phyloP scores from a whole-genome alignment of 495 filamentous ascomycete genomes.

The Penicillium arizonense region DNA sequence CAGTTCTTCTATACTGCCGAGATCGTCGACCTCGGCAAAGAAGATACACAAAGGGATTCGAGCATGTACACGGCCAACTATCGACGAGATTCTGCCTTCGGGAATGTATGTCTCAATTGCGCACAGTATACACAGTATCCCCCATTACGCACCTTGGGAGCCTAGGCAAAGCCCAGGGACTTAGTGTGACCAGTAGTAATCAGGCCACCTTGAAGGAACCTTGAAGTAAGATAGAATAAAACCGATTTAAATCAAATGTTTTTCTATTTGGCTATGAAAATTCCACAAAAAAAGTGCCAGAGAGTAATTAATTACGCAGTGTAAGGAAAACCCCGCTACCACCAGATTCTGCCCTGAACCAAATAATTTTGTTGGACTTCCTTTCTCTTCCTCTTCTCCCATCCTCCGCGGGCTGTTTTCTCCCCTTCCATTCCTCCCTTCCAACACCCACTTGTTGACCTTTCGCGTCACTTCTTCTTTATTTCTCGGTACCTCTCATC shows the following conservation, averaged over 20 bases:
- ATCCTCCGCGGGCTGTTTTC: constrained; percentile 17
- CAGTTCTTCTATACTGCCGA: neutral
- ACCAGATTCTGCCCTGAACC: constrained; percentile 13
- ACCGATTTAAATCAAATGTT: too few species aligned
- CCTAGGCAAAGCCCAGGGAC: too few species aligned
- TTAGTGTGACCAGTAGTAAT: too few species aligned
- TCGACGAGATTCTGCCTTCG: neutral
- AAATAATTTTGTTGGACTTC: constrained; percentile 20
- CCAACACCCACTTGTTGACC: constrained; percentile 8
- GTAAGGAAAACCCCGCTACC: constrained; percentile 23
- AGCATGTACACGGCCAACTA: neutral
- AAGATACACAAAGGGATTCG: neutral
- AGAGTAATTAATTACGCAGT: constrained; percentile 8
- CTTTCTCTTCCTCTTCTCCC: constrained; percentile 21
- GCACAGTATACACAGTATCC: too few species aligned
- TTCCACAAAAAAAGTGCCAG: constrained; percentile 15
- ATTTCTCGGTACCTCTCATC: constrained; percentile 14
- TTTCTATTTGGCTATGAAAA: constrained; percentile 7
- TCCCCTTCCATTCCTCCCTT: constrained; percentile 21
- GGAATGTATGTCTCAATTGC: too few species aligned
- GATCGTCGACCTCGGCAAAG: constrained; percentile 1
- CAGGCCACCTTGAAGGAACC: too few species aligned
- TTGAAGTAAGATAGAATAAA: too few species aligned
- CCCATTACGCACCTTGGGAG: too few species aligned
- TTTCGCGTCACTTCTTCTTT: constrained; percentile 18